phyloP scores from a whole-genome alignment of 148 eudicot species.

The Fagopyrum esculentum region DNA sequence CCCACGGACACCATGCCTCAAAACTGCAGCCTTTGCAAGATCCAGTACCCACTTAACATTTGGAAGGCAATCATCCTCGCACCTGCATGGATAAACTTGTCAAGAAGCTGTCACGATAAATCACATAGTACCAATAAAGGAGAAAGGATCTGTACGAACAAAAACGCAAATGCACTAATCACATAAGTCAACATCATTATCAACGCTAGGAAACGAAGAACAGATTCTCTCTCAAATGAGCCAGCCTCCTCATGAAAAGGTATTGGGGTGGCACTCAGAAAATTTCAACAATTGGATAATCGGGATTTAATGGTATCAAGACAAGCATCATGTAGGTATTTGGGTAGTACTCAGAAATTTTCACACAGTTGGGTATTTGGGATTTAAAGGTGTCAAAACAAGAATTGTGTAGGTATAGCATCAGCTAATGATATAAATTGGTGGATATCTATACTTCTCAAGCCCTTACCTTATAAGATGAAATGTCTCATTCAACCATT shows the following conservation, averaged over 20 bases:
- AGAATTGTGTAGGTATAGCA: neutral
- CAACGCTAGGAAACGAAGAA: neutral
- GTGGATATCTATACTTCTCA: neutral
- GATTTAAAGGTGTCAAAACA: neutral
- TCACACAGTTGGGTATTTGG: neutral
- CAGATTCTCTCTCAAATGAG: neutral
- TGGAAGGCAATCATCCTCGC: conserved; percentile 91
- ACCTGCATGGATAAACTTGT: conserved; percentile 27
- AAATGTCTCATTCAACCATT: conserved; percentile 75
- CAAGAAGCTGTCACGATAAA: neutral
- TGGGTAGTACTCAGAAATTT: no score
- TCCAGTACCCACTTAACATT: conserved; percentile 78
- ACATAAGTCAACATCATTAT: conserved; percentile 1
- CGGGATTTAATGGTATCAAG: neutral
- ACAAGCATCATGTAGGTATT: neutral
- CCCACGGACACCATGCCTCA: conserved; percentile 89
- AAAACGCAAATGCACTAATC: neutral
- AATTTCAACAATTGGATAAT: neutral
- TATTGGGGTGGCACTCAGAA: neutral
- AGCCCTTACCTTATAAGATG: conserved; percentile 63
- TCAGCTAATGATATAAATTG: neutral
- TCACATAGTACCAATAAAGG: neutral
- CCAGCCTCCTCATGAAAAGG: neutral
- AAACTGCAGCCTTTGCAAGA: conserved; percentile 85
- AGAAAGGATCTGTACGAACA: neutral